Conservation (phyloP, 2,329 filamentous ascomycete genomes). For the Talaromyces sp. region DNA sequence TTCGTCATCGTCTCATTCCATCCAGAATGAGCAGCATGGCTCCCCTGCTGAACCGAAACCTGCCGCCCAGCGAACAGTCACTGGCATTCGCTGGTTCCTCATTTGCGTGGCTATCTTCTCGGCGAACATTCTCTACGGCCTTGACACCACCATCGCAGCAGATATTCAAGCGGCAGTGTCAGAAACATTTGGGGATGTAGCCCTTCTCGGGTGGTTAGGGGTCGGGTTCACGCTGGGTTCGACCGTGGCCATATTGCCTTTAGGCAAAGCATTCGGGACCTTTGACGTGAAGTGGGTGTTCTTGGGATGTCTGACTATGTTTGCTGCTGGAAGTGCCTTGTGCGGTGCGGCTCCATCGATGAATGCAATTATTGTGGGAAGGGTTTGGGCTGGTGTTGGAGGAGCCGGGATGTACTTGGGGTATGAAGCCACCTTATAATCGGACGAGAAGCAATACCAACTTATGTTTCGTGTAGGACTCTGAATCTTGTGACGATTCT, state of each 20-base stretch:
- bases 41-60: neutral
- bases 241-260: conserved; percentile 4
- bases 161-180: conserved; percentile 43
- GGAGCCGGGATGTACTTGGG: conserved; percentile 30
- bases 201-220: conserved; percentile 37
- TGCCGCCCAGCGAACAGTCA: neutral
- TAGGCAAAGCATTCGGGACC: neutral
- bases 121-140: conserved; percentile 32
- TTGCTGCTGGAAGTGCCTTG: conserved; percentile 28
- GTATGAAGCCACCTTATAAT: neutral
- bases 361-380: conserved; percentile 42
- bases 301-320: conserved; percentile 19
- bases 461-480: conserved; percentile 4
- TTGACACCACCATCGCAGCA: conserved; percentile 46
- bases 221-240: conserved; percentile 37
- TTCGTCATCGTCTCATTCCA: neutral
- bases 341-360: conserved; percentile 43
- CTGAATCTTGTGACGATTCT: conserved; percentile 22
- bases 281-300: conserved; percentile 4
- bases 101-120: conserved; percentile 23
- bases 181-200: conserved; percentile 30
- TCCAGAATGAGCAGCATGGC: neutral
- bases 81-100: conserved; percentile 14
- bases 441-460: neutral
- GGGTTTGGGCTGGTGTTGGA: conserved; percentile 30